Evolutionary conservation across 2,329 filamentous ascomycete species (phyloP), one percentile per base, ranked within the genome.

Genomic region (Pseudofabraea citricarpa): DNA sequence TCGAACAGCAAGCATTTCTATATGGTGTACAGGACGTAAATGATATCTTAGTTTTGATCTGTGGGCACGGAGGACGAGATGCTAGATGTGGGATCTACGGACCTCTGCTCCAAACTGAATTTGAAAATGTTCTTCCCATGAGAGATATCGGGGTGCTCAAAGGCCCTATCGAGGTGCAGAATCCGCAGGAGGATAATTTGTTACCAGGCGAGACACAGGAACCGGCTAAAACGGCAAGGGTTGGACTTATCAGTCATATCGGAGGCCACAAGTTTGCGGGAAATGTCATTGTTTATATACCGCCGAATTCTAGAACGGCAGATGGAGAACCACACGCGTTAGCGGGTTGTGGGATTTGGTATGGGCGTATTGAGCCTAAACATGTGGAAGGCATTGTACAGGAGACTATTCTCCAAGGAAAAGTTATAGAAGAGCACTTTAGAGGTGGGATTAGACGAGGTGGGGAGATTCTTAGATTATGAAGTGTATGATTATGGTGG

Each of bases 211-310:
- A 67, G 22, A 52, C 58, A 9, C 58, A 58, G 3, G 59, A 62
- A 6, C 53, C 55, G 10, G 36, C 50, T 13, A 56, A 46, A 6
- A 67, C 72, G 1, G 85, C 81, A 2, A 69, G 81, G 37, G 75
- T 90, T 0, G 87, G 79, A 0, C 57, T 84, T 43, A 85, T 90
- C 43, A 88, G 83, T 48, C 88, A 94, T 56, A 82, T 94, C 41
- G 87, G 87, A 1, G 88, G 88, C 0, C 88, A 94, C 64, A 90
- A 90, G 61, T 91, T 84, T 60, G 88, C 88, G 0, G 88, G 88
- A 2, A 94, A 94, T 61, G 77, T 91, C 26, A 89, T 93, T 37
- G 65, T 93, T 1, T 93, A 93, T 56, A 61, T 93, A 5, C 87
- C 88, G 4, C 83, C 81, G 0, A 58, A 57, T 0, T 46, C 70